Base-by-base conservation (phyloP, 805 yeast genomes). In the Starmerella cellae region DNA sequence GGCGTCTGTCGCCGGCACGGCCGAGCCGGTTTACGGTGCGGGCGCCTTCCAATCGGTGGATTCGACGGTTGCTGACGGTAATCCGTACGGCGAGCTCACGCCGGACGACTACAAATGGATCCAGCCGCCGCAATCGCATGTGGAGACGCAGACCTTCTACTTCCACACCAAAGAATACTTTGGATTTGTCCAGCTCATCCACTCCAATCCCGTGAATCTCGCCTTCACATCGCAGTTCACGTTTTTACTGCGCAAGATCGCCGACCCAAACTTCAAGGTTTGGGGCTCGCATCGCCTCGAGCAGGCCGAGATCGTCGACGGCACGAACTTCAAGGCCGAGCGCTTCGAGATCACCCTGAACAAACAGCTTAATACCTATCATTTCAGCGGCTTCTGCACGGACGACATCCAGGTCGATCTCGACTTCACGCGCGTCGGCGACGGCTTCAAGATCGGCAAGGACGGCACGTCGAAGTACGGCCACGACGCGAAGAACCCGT, bases 21-120 rank as follows among this genome's bases (percentile, higher is more conserved):
- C 95, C 2, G 98, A 91, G 62, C 98, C 98, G 21, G 94, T 81
- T 58, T 91, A 91, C 56, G 98, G 98, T 41, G 72, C 79, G 32
- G 95, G 80, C 39, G 93, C 94, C 32, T 82, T 91, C 52, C 88
- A 80, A 56, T 74, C 96, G n/a, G 75, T 87, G 44, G 73, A 81
- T 33, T 73, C 73, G 29, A 60, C 74, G 35, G 74, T 79, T 36
- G 73, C 66, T 26, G 63, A 55, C 48, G 68, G 69, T 31, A 75
- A 77, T 51, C 72, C 82, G 1, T 82, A 65, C 55, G 68, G 77
- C 23, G 69, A 65, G 19, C 72, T 91, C 27, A 64, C 70, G 9
- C 57, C 61, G n/a, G 73, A 70, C 14, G 98, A 91, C 60, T 74
- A 83, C 56, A 60, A 67, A 41, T 91, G 94, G 88, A 61, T 66